Conservation (phyloP, 441 rosid genomes). For the Manihot esculenta region DNA sequence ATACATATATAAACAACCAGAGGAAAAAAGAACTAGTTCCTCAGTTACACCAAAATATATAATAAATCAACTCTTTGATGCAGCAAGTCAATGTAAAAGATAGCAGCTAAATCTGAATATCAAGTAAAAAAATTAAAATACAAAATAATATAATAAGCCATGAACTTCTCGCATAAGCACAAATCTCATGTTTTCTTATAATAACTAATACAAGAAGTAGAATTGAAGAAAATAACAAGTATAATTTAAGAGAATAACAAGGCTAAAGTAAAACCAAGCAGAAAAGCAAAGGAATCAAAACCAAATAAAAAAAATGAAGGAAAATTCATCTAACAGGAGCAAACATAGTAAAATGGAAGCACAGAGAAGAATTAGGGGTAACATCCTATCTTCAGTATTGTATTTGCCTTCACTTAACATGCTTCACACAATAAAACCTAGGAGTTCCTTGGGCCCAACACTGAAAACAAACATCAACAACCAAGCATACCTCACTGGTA, state of each 20-base stretch:
- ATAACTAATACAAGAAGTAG: neutral
- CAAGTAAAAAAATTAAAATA: neutral
- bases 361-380: neutral
- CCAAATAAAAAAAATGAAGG: neutral
- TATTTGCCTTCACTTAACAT: neutral
- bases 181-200: neutral
- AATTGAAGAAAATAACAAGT: neutral
- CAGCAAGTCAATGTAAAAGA: neutral
- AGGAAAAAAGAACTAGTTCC: too few species aligned
- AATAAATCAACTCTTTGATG: neutral
- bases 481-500: constrained; percentile 90
- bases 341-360: neutral
- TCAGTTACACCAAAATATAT: neutral
- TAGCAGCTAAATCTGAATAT: neutral
- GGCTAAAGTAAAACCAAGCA: too few species aligned
- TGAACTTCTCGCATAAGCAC: neutral
- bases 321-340: neutral
- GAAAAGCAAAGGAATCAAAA: neutral
- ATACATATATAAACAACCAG: too few species aligned
- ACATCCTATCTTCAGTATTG: neutral
- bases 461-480: constrained; percentile 31
- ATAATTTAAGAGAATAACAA: neutral
- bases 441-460: constrained; percentile 21
- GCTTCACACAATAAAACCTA: constrained; percentile 7
- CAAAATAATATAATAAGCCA: too few species aligned